Evolutionary conservation across 2,329 filamentous ascomycete genomes (phyloP), one percentile per base, ranked within the genome.

Genomic region (Mycosphaerelloides madeirae): DNA sequence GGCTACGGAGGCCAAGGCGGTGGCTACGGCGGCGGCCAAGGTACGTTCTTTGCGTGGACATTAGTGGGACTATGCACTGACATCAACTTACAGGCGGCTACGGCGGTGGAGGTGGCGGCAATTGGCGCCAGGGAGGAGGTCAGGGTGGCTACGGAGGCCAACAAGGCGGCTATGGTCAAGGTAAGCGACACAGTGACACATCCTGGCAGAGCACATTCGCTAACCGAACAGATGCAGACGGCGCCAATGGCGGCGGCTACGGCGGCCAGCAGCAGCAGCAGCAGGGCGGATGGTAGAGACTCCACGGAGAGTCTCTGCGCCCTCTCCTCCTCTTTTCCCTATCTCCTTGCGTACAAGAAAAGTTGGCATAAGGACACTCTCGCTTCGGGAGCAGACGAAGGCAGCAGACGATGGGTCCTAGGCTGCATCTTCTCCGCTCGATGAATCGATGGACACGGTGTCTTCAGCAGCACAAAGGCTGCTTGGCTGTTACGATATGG

Each of bases 1-100:
- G 54, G 56, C 41, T 52, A 56, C 22, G 57, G 49, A 16, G 43
- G 53, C 38, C 46, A 49, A 29, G 55, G 54, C 39, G 50, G 11
- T 40, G 43, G 66, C 49, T 62, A 60, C 53, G 59, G 59, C 31
- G 58, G 57, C 13, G 56, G 57, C 42, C 61, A 64, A 20, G 51
- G 53, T 25, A 9, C 14, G 57, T 9, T 25, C 22, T 25, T 25
- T 9, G 9, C 22, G 9, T 9, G 9, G 9, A 25, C 22, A 25
- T 25, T 25, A 6, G 22, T 9, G 9, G 5, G 9, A 25, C 22
- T 9, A 25, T 5, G 6, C 5, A 6, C 22, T 25, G 22, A 25
- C 16, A 38, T 13, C 22, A 9, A 25, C 22, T 9, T 9, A 25
- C 22, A 25, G 22, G 22, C 9, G 22, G 22, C 22, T 25, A 25